Conservation (phyloP, 306 rosid species). For the Malus domestica region ASM211411v1 NC_041802.1:16480001-16480500, state of each 20-base stretch:
- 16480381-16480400: constrained; percentile 8
- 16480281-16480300: constrained; percentile 4
- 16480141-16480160: constrained; percentile 6
- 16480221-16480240: constrained; percentile 21
- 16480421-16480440: constrained; percentile 38
- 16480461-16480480: constrained; percentile 30
- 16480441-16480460: constrained; percentile 48
- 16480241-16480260: constrained; percentile 16
- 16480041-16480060: constrained; percentile 9
- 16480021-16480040: constrained; percentile 23
- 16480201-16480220: constrained; percentile 29
- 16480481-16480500: constrained; percentile 20
- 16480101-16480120: constrained; percentile 15
- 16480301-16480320: constrained; percentile 6
- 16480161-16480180: constrained; percentile 13
- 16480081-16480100: constrained; percentile 20
- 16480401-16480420: constrained; percentile 27
- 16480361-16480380: constrained; percentile 18
- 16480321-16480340: constrained; percentile 21
- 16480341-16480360: constrained; percentile 28
- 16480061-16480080: constrained; percentile 20
- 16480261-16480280: constrained; percentile 22
- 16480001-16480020: constrained; percentile 29
- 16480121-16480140: constrained; percentile 24
- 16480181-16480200: constrained; percentile 34